Base-by-base conservation (phyloP, 1,139 yeast genomes). In the Kluyveromyces sp. region DNA sequence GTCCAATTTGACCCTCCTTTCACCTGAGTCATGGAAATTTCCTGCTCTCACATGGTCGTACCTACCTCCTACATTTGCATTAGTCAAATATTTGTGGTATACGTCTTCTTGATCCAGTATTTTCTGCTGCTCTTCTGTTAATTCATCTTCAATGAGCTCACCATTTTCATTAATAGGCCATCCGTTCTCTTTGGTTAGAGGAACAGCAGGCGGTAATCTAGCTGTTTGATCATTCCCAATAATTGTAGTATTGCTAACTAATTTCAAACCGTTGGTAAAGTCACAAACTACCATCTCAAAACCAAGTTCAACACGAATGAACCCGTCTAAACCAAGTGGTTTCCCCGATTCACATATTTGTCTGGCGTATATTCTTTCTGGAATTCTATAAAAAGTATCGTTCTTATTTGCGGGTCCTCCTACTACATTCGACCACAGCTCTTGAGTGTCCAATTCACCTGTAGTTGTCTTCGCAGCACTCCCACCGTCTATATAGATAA, bases 371-470 rank as follows among this genome's bases (percentile, higher is more conserved):
- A 51, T 53, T 26, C 71, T 45, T 55, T 78, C 82, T 3, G 33
- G 29, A n/a, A 41, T n/a, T 8, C 3, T 10, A 3, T 15, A n/a
- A 44, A 66, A 48, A 43, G 67, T 67, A 3, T 56, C 53, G 28
- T 58, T 53, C 29, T 53, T 46, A 34, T 46, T 50, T 4, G 32
- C 42, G 8, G 48, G 49, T 8, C 32, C 41, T 7, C 26, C 34
- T 7, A 35, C 29, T n/a, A 56, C 51, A 33, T 59, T 56, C 7
- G 74, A 66, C 21, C 73, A 59, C 37, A 76, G 50, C 48, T 63
- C 55, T 53, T 78, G 83, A n/a, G 79, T 75, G 56, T 78, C 83
- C 81, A 77, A 77, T 55, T 74, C 78, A 2, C 82, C 82, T 0
- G 74, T 66, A 2, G 48, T 35, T 0, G 67, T 59, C 56, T 78